phyloP scores from a whole-genome alignment of 164 flowering plant genomes.

The Magnolia changhungtana region DNA sequence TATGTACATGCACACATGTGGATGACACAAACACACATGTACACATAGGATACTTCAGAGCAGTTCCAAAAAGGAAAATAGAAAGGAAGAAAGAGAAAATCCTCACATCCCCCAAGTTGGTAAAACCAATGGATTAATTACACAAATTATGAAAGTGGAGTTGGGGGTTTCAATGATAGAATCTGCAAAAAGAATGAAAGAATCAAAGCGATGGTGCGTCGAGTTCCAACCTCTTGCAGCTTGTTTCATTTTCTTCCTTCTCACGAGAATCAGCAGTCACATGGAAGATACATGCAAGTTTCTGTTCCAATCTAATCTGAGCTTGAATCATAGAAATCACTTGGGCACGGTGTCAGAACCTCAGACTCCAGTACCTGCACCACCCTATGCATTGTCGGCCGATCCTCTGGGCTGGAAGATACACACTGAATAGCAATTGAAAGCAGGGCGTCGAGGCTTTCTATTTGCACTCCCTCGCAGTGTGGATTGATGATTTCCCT shows the following conservation, averaged over 20 bases:
- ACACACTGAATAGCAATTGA: constrained; percentile 79
- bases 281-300: neutral
- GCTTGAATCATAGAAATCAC: constrained; percentile 89
- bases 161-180: neutral
- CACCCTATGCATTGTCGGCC: constrained; percentile 94
- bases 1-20: no score
- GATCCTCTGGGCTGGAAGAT: constrained; percentile 79
- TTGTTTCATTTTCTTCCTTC: constrained; percentile 1
- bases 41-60: no score
- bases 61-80: no score
- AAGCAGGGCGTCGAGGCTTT: constrained; percentile 78
- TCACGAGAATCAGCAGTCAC: neutral
- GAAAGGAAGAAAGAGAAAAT: no score
- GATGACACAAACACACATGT: no score
- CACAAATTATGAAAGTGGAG: neutral
- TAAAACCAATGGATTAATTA: no score
- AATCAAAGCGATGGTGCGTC: neutral
- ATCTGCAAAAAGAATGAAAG: constrained; percentile 4
- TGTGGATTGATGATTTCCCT: constrained; percentile 73
- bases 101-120: no score
- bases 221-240: constrained; percentile 4
- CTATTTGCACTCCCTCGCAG: constrained; percentile 79
- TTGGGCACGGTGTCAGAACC: constrained; percentile 95
- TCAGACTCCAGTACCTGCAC: constrained; percentile 85
- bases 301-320: constrained; percentile 34